Conservation (phyloP, 345 rosid species). For the Salix brachista region DNA sequence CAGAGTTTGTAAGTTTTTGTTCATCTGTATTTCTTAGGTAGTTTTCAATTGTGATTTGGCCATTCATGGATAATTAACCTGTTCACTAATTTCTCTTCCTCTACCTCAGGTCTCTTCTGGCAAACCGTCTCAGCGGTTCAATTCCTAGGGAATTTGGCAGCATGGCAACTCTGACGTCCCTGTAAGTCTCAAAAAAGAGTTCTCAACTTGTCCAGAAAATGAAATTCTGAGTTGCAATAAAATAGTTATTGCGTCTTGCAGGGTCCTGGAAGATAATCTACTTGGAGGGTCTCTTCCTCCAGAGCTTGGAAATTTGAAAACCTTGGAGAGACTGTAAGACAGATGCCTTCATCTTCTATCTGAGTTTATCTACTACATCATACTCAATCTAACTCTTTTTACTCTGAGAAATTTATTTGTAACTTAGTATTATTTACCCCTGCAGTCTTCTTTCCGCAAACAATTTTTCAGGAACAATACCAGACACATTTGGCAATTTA, state of each 20-base stretch:
- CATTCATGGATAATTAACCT: not conserved
- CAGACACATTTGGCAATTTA: slow-evolving; percentile 58
- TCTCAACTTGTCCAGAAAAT: not conserved
- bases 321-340: slow-evolving; percentile 51
- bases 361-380: not conserved
- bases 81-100: not conserved
- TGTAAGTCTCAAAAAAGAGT: slow-evolving; percentile 45
- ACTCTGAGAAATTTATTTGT: not conserved
- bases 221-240: not conserved
- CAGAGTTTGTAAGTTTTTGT: slow-evolving; percentile 42
- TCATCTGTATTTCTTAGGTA: not conserved
- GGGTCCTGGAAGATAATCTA: slow-evolving; percentile 61
- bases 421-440: not conserved
- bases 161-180: slow-evolving; percentile 41
- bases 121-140: slow-evolving; percentile 63
- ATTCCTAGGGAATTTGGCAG: slow-evolving; percentile 58
- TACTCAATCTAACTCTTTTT: not conserved
- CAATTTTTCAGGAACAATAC: slow-evolving; percentile 68
- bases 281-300: slow-evolving; percentile 60
- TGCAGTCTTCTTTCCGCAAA: slow-evolving; percentile 68
- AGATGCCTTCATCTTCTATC: not conserved
- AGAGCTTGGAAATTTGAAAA: slow-evolving; percentile 56
- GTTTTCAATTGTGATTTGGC: not conserved
- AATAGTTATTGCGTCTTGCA: slow-evolving; percentile 22
- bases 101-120: slow-evolving; percentile 44